Evolutionary conservation across 2,329 filamentous ascomycete genomes (phyloP), one percentile per base, ranked within the genome.

Genomic region (Graphium sp.): DNA sequence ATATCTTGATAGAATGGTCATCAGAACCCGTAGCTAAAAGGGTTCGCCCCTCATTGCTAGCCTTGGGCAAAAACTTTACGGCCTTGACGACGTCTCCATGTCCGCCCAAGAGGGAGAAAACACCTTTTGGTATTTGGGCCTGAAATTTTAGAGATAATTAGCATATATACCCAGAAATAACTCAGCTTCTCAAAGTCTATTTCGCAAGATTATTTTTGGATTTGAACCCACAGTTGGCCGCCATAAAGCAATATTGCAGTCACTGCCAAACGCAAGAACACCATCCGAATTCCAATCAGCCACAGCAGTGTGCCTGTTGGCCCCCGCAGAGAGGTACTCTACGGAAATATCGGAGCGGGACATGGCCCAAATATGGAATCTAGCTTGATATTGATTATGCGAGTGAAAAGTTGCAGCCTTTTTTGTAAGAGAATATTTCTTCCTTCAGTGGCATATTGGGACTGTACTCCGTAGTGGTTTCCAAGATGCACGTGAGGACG

Each of bases 181-280:
- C 73, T 52, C 61, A 85, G 81, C 47, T 64, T 52, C n/a, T n/a
- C n/a, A n/a, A n/a, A n/a, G n/a, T n/a, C n/a, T n/a, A n/a, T n/a
- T n/a, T n/a, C n/a, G n/a, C n/a, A n/a, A n/a, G n/a, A n/a, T n/a
- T n/a, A n/a, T n/a, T n/a, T n/a, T n/a, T n/a, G n/a, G n/a, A n/a
- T n/a, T n/a, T n/a, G n/a, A n/a, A n/a, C n/a, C n/a, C n/a, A n/a
- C n/a, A n/a, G n/a, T n/a, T 32, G 84, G 84, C 46, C 73, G 62
- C 89, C 89, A 98, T 22, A 95, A 47, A 24, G 84, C 87, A 41
- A 98, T 66, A 53, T 89, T 89, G 40, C 75, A 74, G 51, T 91
- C 82, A 7, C 85, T 77, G 18, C 89, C 89, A 55, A 82, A 98
- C 18, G 84, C 89, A 30, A 98, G 60, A 24, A 84, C 48, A 7